Base-by-base conservation (phyloP, 768 basidiomycete species). In the Phylloporus sp. region DNA sequence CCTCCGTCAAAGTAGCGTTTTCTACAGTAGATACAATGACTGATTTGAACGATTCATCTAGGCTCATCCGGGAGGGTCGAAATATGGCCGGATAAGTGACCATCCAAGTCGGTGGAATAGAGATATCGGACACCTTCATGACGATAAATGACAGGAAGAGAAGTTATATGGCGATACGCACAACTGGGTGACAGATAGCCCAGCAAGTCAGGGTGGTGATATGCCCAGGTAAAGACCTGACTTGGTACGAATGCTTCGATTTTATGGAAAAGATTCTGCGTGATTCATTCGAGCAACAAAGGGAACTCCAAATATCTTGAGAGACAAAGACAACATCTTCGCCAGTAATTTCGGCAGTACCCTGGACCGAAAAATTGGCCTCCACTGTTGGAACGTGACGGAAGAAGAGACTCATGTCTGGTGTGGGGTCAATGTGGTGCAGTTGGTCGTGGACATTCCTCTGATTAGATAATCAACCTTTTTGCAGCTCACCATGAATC, bases 1-100 rank as follows among this genome's bases (percentile, higher is more conserved):
- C 71, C 53, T 80, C 78, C 15, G 75, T 76, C n/a, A 85, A 59
- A 16, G 56, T 45, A n/a, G 72, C 38, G 6, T 72, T 72, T 23
- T 70, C 67, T 16, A 65, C 57, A 45, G 43, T 15, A 44, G 52
- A 58, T 12, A 69, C 10, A 32, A 53, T 28, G 32, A 70, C 11
- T 18, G 58, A 56, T 52, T 56, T 65, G 5, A 23, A 47, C 16
- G 39, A 47, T 38, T 43, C 51, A 22, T 49, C 41, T 22, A 28
- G 34, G 40, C 22, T 41, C 22, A 6, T 31, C 16, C 56, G 60
- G 36, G 59, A 58, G n/a, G 63, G 55, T 38, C 43, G 54, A 55
- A 78, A 77, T 39, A 77, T 64, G 45, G 65, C 59, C 38, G 58
- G 58, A 62, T 77, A 72, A 31, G 46, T 35, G 45, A 53, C 57